phyloP scores from a whole-genome alignment of 495 filamentous ascomycete genomes.

The Cercophora sp. region DNA sequence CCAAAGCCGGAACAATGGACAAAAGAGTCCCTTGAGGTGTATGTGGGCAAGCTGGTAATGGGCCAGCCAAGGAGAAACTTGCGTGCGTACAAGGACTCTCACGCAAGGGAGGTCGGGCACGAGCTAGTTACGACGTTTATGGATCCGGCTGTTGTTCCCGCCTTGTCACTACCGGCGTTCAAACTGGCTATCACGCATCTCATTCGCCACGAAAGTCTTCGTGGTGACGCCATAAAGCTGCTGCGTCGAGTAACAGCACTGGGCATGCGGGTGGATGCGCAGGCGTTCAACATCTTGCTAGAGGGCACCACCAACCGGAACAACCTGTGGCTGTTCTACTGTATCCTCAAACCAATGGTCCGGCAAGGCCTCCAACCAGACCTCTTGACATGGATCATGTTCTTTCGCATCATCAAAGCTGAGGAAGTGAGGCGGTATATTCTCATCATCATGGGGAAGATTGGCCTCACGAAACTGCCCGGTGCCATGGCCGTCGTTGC shows the following conservation, averaged over 20 bases:
- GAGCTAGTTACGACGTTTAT: background rate
- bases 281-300: constrained; percentile 33
- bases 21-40: constrained; percentile 28
- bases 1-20: constrained; percentile 33
- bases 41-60: constrained; percentile 30
- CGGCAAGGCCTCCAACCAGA: constrained; percentile 24
- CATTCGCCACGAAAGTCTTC: constrained; percentile 16
- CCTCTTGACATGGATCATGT: constrained; percentile 36
- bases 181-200: background rate
- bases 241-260: background rate
- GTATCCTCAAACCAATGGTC: constrained; percentile 29
- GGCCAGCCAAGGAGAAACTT: constrained; percentile 1
- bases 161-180: constrained; percentile 20
- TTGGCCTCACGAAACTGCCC: constrained; percentile 23
- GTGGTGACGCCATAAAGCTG: background rate
- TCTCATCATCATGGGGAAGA: constrained; percentile 27
- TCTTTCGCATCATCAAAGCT: constrained; percentile 36
- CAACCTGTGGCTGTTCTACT: constrained; percentile 32
- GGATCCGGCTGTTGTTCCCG: constrained; percentile 18
- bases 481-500: constrained; percentile 21
- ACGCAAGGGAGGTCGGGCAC: background rate
- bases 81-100: background rate
- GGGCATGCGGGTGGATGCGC: constrained; percentile 22
- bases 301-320: constrained; percentile 24
- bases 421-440: constrained; percentile 35